Conservation (phyloP, 2,329 filamentous ascomycete genomes). For the Calonectria henricotiae region DNA sequence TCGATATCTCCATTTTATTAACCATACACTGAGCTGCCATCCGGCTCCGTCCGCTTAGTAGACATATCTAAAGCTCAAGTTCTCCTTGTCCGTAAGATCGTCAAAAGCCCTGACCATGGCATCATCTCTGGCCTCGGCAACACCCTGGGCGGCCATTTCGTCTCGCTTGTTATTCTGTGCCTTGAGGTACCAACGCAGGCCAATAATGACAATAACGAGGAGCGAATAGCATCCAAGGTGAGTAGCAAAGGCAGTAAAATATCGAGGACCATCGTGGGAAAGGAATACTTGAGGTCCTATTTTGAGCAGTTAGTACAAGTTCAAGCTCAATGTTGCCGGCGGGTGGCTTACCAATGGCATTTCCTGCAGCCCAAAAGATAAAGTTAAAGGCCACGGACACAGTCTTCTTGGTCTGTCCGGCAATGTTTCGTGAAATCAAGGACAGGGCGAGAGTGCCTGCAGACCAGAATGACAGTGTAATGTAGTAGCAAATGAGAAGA, state of each 20-base stretch:
- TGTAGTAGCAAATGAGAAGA: slow-evolving; percentile 82
- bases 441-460: slow-evolving; percentile 78
- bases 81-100: slow-evolving; percentile 76
- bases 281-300: slow-evolving; percentile 77
- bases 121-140: slow-evolving; percentile 59
- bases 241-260: slow-evolving; percentile 79
- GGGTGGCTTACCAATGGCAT: slow-evolving; percentile 71
- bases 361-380: slow-evolving; percentile 79
- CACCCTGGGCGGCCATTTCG: slow-evolving; percentile 61
- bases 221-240: slow-evolving; percentile 79
- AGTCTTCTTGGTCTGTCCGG: slow-evolving; percentile 82
- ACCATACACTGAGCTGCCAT: not conserved
- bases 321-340: not conserved
- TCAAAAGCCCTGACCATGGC: slow-evolving; percentile 69
- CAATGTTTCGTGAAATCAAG: slow-evolving; percentile 79
- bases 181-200: slow-evolving; percentile 72
- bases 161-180: slow-evolving; percentile 75
- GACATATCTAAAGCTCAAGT: slow-evolving; percentile 74
- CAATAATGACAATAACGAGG: slow-evolving; percentile 72
- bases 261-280: slow-evolving; percentile 73
- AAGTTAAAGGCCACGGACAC: slow-evolving; percentile 80
- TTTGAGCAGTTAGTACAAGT: slow-evolving; percentile 1
- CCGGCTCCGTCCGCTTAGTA: slow-evolving; percentile 54
- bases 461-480: slow-evolving; percentile 84
- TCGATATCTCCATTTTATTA: slow-evolving; percentile 1